These are phyloP conservation scores for Microsporum ferrugineum DNA, from an alignment of 2,329 filamentous ascomycete species.

Conservation along the genomic window DNA sequence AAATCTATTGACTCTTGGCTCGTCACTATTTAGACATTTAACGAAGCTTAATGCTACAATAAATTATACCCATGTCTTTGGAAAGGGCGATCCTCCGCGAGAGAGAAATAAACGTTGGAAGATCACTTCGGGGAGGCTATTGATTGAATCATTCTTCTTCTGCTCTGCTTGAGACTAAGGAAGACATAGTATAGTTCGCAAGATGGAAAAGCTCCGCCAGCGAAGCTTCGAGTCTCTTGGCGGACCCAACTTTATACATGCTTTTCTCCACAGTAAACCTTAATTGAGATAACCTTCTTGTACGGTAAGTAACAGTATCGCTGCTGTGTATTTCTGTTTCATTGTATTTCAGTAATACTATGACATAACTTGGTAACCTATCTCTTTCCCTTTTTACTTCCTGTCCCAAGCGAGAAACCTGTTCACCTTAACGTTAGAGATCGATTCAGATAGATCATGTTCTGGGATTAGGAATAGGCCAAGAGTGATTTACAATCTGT, in stretches of 20 bases:
- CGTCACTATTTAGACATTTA: conserved; percentile 3
- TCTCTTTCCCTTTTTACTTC: neutral
- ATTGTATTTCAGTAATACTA: neutral
- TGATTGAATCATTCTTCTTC: neutral
- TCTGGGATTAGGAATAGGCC: neutral
- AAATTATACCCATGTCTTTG: neutral
- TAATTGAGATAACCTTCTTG: conserved; percentile 1
- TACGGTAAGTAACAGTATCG: neutral
- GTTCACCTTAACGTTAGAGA: neutral
- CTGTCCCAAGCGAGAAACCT: neutral
- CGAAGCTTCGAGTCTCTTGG: neutral
- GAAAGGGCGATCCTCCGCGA: conserved; percentile 1
- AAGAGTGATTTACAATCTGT: neutral
- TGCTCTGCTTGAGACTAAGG: neutral
- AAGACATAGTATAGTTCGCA: neutral
- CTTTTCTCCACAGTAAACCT: neutral
- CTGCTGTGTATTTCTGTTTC: neutral
- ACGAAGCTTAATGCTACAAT: conserved; percentile 2
- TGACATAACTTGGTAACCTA: neutral
- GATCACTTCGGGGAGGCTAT: conserved; percentile 1
- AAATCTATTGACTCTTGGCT: conserved; percentile 4
- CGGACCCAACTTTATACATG: neutral
- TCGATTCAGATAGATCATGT: neutral
- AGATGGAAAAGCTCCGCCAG: conserved; percentile 2
- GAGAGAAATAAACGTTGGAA: conserved; percentile 3